Percentiles rank a stretch among this genome's conserved stretches.
Conservation (phyloP, 768 basidiomycete species). For the Gymnopilus junonius region DNA sequence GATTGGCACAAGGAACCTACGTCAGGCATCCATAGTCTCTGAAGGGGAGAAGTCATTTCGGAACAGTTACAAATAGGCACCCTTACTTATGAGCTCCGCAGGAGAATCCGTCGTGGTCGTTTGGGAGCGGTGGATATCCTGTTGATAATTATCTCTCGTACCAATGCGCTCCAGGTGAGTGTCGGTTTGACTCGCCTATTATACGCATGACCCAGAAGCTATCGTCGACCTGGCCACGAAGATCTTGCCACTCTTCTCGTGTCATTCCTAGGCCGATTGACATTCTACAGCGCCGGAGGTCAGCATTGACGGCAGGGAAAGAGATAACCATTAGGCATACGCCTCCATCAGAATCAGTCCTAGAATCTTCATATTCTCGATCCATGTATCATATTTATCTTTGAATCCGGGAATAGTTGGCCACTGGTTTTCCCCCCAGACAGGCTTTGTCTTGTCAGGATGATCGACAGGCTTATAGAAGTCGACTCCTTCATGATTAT, state of each 20-base stretch:
- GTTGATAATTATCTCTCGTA: neutral
- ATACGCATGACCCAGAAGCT: constrained; percentile 91
- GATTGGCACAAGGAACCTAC: constrained; percentile 41
- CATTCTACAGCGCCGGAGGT: constrained; percentile 59
- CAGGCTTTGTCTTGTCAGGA: constrained; percentile 68
- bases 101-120: constrained; percentile 79
- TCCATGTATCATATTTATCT: constrained; percentile 73
- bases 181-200: constrained; percentile 54
- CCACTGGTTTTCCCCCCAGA: constrained; percentile 92
- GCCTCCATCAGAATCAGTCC: constrained; percentile 88
- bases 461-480: constrained; percentile 75
- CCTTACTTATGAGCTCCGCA: constrained; percentile 88
- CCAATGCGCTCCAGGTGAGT: neutral
- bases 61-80: neutral
- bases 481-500: constrained; percentile 87
- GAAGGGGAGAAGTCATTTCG: constrained; percentile 3
- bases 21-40: constrained; percentile 94
- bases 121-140: constrained; percentile 89
- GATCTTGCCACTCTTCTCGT: constrained; percentile 65
- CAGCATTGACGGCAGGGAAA: neutral
- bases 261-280: constrained; percentile 79
- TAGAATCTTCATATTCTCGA: constrained; percentile 83
- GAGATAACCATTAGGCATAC: constrained; percentile 45
- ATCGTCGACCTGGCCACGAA: constrained; percentile 75
- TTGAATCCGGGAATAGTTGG: constrained; percentile 63